A percentile compares a stretch with the other conserved stretches of the same genome.
phyloP scores from a whole-genome alignment of 2,329 filamentous ascomycete species.

The Elsinoe australis region DNA sequence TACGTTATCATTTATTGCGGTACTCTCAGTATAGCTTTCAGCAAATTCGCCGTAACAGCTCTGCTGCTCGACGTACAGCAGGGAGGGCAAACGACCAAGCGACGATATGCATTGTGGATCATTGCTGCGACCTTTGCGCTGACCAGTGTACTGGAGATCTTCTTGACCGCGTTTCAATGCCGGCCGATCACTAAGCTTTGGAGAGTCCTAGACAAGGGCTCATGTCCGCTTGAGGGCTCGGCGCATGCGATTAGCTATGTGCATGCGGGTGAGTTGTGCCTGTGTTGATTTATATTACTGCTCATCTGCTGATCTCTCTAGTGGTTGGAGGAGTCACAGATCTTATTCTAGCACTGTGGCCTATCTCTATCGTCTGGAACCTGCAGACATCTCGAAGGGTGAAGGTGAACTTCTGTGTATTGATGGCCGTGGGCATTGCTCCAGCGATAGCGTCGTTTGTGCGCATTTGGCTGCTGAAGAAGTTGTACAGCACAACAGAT shows the following conservation, averaged over 20 bases:
- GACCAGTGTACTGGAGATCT: not conserved
- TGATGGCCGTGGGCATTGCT: not conserved
- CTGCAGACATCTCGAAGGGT: not conserved
- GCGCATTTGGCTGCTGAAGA: not conserved
- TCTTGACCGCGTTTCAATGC: slow-evolving; percentile 1
- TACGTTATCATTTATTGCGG: not conserved
- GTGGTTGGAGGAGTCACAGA: not conserved
- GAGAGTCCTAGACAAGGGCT: not conserved
- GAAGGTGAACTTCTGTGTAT: not conserved
- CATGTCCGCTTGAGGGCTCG: not conserved
- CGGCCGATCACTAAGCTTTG: not conserved
- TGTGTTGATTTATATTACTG: not conserved
- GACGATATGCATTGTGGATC: not conserved
- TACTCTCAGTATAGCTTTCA: not conserved
- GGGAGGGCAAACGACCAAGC: not conserved
- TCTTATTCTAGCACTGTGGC: not conserved
- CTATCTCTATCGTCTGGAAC: not conserved
- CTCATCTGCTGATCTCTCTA: not conserved
- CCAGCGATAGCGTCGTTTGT: not conserved
- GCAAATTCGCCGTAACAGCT: not conserved
- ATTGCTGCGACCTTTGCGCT: not conserved
- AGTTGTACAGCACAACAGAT: not conserved
- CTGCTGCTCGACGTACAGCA: not conserved
- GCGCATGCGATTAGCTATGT: not conserved
- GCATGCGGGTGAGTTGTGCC: not conserved